Evolutionary conservation across 2,329 filamentous ascomycete genomes (phyloP), one percentile per base, ranked within the genome.

Genomic region (Arthrocladium fulminans): DNA sequence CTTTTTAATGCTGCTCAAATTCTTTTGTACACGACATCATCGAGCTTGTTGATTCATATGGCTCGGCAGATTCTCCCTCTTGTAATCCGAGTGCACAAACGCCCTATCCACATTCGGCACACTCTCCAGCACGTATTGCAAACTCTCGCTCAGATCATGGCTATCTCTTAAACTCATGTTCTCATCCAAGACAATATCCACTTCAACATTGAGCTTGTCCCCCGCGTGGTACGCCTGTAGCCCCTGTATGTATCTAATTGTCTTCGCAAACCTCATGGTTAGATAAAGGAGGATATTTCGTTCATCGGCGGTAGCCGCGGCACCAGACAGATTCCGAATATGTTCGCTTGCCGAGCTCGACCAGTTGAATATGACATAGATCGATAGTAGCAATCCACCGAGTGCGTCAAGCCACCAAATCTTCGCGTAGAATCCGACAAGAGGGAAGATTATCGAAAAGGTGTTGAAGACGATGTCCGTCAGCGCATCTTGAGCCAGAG

Each of bases 241-340:
- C 25, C 87, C 87, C 63, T 92, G 87, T 52, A 94, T 92, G 62
- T 87, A 83, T 60, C 80, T 81, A 61, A 96, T 94, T 10, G 85
- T 84, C 57, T 85, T 87, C 39, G 88, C 88, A 62, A 95, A 95
- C 17, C 89, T 84, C 85, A 95, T 94, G 1, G 88, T 92, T 57
- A 94, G 76, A 67, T 96, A 96, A 1, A 95, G 74, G 19, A 95
- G 67, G 40, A 94, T 79, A 61, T 92, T 94, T 24, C 88, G 77
- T 69, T 92, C 83, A 58, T 90, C 86, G 0, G 86, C 82, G 1
- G 81, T 80, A 3, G 86, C 86, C 0, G 84, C 84, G 57, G 85
- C 85, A 15, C 87, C 87, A 0, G 83, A 86, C 24, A 92, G 70
- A 59, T 90, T 87, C 61, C 84, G 80, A 61, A 92, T 88, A 61